Evolutionary conservation across 352 stramenopile genomes (phyloP).

Genomic region (Phytopythium chamaehyphon): DNA sequence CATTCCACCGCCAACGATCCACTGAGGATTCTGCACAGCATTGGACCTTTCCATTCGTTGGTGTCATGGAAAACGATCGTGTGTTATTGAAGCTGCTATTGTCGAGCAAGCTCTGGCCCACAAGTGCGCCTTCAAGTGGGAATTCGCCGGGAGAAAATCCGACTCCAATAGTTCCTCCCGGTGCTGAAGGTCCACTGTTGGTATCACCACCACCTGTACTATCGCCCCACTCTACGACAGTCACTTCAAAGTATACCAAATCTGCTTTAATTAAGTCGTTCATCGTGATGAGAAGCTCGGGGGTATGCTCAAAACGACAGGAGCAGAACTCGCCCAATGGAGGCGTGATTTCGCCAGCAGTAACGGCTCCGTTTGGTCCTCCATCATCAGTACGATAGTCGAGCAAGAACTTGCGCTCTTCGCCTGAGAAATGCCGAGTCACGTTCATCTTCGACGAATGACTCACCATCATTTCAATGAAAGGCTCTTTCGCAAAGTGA

Average conservation of each 20-base stretch:
- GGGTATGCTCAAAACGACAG: constrained; percentile 81
- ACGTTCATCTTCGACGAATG: constrained; percentile 80
- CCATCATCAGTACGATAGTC: constrained; percentile 55
- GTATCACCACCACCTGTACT: constrained; percentile 9
- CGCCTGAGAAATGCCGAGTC: constrained; percentile 61
- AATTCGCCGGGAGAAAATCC: constrained; percentile 69
- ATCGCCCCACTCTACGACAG: constrained; percentile 56
- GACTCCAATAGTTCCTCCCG: constrained; percentile 34
- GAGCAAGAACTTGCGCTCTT: constrained; percentile 76
- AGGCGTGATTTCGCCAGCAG: constrained; percentile 12
- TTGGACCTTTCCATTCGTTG: constrained; percentile 64
- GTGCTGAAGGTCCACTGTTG: not conserved
- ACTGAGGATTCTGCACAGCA: constrained; percentile 36
- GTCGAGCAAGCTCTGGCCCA: constrained; percentile 27
- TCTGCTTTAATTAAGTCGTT: constrained; percentile 66
- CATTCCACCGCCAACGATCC: constrained; percentile 75
- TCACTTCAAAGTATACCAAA: constrained; percentile 82
- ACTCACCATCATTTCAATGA: constrained; percentile 76
- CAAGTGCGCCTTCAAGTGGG: constrained; percentile 55
- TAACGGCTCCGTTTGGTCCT: constrained; percentile 11
- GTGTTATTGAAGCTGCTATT: constrained; percentile 23
- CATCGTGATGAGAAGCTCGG: constrained; percentile 66
- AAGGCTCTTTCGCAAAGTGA: constrained; percentile 54
- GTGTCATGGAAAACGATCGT: constrained; percentile 67
- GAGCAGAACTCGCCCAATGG: constrained; percentile 38